Evolutionary conservation across 164 flowering plant genomes (phyloP), one percentile per base, ranked within the genome.

Genomic region (Berberis vulgaris): DNA sequence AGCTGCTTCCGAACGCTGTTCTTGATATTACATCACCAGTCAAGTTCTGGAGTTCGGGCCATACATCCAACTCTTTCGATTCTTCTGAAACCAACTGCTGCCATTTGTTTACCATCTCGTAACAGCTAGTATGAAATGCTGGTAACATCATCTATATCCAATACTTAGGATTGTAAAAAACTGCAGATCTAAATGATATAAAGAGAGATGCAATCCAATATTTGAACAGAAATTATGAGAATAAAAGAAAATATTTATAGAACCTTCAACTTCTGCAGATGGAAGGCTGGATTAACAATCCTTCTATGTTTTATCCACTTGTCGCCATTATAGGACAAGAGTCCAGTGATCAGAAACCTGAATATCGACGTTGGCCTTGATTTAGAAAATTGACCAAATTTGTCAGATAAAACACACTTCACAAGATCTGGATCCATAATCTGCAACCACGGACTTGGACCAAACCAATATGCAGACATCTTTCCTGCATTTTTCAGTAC

Each of bases 201-300:
- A 26, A 26, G 26, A 26, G 26, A 26, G 26, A 26, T 26, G 26
- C 26, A 26, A 26, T 26, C 26, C 26, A 26, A 26, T 26, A 26
- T 26, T 26, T 11, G 41, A 9, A 9, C 40, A 2, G 3, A 57
- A 6, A 3, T 2, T 40, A 7, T 26, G 26, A 26, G 26, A 26
- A 26, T 26, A 26, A 47, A 2, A 39, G 39, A 61, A 3, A 64
- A 26, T 26, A 26, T 26, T 26, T 26, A 3, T 58, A 39, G 6
- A 61, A 71, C 78, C 78, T 75, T 71, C 42, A 75, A 52, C 62
- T 75, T 75, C 57, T 75, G 71, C 7, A 60, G 7, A 26, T 71
- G 73, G 54, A 75, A 75, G 9, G 73, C 78, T 1, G 73, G 78
- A 13, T 65, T 75, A 49, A 75, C 47, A 5, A 70, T 67, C 52